Evolutionary conservation across 257 asterid species (phyloP).

Genomic region (Nicotiana sylvestris): DNA sequence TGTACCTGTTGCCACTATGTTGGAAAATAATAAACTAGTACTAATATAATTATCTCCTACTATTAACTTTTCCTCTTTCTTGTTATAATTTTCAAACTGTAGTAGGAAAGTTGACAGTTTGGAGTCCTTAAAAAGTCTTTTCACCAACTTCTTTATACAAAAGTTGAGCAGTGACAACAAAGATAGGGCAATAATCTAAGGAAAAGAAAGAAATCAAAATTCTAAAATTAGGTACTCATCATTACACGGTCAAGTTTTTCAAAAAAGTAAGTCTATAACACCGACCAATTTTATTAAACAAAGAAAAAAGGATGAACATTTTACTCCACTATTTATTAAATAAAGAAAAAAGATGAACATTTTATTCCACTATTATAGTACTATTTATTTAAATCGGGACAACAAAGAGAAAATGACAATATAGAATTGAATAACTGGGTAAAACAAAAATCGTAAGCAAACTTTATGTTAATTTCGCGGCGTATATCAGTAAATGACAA

Average conservation of each 20-base stretch:
- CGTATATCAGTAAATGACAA: not conserved
- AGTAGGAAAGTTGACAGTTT: not conserved
- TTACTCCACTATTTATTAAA: not conserved
- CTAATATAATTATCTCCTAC: not conserved
- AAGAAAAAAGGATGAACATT: not conserved
- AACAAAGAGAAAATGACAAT: slow-evolving; percentile 9
- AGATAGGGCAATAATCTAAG: not conserved
- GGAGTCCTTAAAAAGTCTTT: not conserved
- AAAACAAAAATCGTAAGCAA: not conserved
- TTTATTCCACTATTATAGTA: not conserved
- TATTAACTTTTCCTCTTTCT: not conserved
- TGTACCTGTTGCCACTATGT: slow-evolving; percentile 3
- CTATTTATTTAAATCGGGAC: not conserved
- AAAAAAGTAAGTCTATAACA: not conserved
- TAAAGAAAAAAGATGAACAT: too few relatives aligned
- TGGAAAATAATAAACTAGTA: slow-evolving; percentile 3
- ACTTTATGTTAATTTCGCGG: not conserved
- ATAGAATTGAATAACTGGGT: not conserved
- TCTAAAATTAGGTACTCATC: not conserved
- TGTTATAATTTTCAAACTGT: not conserved
- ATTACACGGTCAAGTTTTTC: slow-evolving; percentile 13
- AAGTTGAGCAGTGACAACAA: not conserved
- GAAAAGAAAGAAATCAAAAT: not conserved
- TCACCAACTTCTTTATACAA: not conserved
- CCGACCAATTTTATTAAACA: slow-evolving; percentile 5